A percentile compares a stretch with the other conserved stretches of the same genome.
Evolutionary conservation across 1,139 yeast genomes (phyloP).

Genomic region (Candida tetrigidarum): DNA sequence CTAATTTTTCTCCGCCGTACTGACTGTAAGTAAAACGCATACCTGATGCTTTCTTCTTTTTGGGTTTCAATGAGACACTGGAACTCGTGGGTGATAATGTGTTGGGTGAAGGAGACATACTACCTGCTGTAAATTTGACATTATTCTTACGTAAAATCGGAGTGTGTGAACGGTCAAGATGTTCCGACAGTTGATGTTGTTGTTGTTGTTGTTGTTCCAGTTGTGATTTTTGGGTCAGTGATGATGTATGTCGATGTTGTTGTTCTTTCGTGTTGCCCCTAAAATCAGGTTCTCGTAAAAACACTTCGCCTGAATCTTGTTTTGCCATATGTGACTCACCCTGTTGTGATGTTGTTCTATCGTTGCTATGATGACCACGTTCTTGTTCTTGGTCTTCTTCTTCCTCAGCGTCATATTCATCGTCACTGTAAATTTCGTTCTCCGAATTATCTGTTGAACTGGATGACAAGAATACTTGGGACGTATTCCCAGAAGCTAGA

Average conservation of each 20-base stretch:
- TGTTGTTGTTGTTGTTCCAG: background rate
- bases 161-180: background rate
- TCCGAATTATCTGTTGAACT: conserved; percentile 12
- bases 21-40: conserved; percentile 5
- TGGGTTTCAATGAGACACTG: conserved; percentile 4
- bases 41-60: conserved; percentile 4
- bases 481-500: conserved; percentile 16
- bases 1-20: conserved; percentile 24
- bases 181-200: background rate
- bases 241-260: background rate
- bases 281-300: conserved; percentile 14
- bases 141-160: conserved; percentile 2
- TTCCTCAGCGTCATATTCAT: conserved; percentile 9
- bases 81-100: conserved; percentile 17
- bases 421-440: conserved; percentile 11
- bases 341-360: background rate
- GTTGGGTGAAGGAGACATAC: conserved; percentile 18
- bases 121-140: conserved; percentile 13
- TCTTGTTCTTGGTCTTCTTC: conserved; percentile 7
- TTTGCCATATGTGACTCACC: background rate
- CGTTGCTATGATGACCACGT: too few relatives aligned
- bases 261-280: conserved; percentile 2
- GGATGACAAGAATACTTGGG: conserved; percentile 15
- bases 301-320: conserved; percentile 11
- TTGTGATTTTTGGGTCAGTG: background rate